Conservation (phyloP, 495 filamentous ascomycete genomes). For the Astrothelium subdiscretum region DNA sequence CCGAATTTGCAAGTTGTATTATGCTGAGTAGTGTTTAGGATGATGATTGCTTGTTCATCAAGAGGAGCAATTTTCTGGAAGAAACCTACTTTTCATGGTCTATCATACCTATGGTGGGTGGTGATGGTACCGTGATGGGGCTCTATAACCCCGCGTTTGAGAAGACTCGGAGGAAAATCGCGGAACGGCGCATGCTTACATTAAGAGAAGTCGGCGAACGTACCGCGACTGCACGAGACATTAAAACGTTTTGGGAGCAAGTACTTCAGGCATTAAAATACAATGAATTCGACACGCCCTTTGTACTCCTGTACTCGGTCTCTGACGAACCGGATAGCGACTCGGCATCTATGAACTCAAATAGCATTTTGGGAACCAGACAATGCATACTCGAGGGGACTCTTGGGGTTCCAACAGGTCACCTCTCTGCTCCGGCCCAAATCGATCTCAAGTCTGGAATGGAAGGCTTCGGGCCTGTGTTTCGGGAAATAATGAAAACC, state of each 20-base stretch:
- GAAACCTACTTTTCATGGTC: conserved; percentile 62
- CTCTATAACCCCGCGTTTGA: conserved; percentile 60
- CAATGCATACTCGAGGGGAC: conserved; percentile 48
- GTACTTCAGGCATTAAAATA: conserved; percentile 45
- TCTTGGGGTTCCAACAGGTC: conserved; percentile 49
- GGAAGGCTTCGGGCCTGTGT: conserved; percentile 53
- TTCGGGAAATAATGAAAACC: conserved; percentile 54
- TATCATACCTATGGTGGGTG: conserved; percentile 54
- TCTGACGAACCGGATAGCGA: conserved; percentile 49
- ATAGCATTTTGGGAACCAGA: conserved; percentile 39
- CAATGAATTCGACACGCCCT: conserved; percentile 52
- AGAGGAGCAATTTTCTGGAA: conserved; percentile 48
- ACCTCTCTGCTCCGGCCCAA: conserved; percentile 38
- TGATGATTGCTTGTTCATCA: conserved; percentile 55
- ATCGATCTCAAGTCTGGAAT: conserved; percentile 49
- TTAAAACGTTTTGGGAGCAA: conserved; percentile 50
- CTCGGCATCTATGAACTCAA: conserved; percentile 49
- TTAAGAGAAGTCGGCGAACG: conserved; percentile 58
- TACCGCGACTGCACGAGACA: conserved; percentile 52
- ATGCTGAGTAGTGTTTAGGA: conserved; percentile 24
- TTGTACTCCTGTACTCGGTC: conserved; percentile 53
- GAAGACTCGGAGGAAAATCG: conserved; percentile 52
- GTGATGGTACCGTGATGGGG: conserved; percentile 49
- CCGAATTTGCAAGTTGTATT: background rate
- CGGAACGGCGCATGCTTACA: conserved; percentile 54